Evolutionary conservation across 257 asterid genomes (phyloP).

Genomic region (Nicotiana otophora): DNA sequence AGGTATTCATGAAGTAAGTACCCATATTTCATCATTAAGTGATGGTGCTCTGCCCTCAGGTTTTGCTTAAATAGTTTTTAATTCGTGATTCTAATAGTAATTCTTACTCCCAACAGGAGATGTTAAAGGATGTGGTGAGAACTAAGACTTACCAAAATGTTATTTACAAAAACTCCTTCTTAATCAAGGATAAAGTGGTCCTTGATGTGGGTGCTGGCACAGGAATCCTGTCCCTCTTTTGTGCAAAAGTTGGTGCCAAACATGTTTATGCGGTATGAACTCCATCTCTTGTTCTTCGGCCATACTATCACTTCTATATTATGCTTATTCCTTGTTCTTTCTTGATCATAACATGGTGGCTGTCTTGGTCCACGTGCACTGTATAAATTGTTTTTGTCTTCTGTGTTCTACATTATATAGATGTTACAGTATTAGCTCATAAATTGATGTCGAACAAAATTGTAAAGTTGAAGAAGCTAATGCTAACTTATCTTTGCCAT

Average conservation of each 20-base stretch:
- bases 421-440: background rate
- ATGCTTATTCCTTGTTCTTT: background rate
- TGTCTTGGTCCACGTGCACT: background rate
- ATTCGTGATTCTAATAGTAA: background rate
- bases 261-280: constrained; percentile 47
- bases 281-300: constrained; percentile 1
- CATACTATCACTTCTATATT: background rate
- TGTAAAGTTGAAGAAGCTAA: background rate
- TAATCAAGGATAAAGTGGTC: constrained; percentile 82
- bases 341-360: background rate
- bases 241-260: constrained; percentile 94
- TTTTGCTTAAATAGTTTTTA: background rate
- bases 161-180: constrained; percentile 71
- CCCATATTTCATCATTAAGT: background rate
- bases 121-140: constrained; percentile 86
- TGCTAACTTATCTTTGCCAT: background rate
- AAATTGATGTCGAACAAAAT: background rate
- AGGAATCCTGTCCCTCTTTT: constrained; percentile 90
- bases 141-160: constrained; percentile 87
- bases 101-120: constrained; percentile 52
- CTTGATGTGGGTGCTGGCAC: constrained; percentile 99
- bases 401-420: background rate
- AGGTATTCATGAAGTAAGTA: constrained; percentile 97
- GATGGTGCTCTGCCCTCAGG: background rate
- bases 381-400: background rate